These are phyloP conservation scores for Claviceps purpurea DNA, from an alignment of 2,329 filamentous ascomycete species.

Conservation along the genomic window DNA sequence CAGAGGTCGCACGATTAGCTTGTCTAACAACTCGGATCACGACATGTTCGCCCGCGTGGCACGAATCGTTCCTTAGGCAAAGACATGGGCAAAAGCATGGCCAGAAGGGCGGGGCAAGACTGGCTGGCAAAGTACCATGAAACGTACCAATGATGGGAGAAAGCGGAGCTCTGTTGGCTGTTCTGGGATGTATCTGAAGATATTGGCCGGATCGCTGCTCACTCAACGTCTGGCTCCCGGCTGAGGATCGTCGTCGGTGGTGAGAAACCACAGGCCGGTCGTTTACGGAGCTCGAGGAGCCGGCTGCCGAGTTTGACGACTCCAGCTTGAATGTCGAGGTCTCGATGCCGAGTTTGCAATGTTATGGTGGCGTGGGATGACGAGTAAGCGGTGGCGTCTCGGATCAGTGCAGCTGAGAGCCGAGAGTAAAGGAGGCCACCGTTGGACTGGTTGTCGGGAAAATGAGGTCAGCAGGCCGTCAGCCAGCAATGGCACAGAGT, in stretches of 20 bases:
- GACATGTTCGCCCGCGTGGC: slow-evolving; percentile 1
- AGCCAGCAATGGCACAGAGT: background rate
- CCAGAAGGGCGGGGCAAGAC: background rate
- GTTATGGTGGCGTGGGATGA: background rate
- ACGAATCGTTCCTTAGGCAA: background rate
- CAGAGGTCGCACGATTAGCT: slow-evolving; percentile 1
- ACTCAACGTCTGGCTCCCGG: slow-evolving; percentile 17
- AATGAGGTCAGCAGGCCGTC: background rate
- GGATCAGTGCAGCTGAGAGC: background rate
- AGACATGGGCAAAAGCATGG: background rate
- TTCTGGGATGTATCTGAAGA: slow-evolving; percentile 18
- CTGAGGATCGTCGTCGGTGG: slow-evolving; percentile 37
- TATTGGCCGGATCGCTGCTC: slow-evolving; percentile 18
- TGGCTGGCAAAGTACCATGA: background rate
- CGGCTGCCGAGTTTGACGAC: slow-evolving; percentile 32
- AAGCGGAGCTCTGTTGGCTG: slow-evolving; percentile 22
- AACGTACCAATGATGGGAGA: slow-evolving; percentile 45
- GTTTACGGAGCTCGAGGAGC: slow-evolving; percentile 41
- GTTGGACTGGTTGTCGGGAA: background rate
- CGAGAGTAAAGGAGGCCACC: background rate
- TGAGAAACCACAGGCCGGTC: slow-evolving; percentile 34
- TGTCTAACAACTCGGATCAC: slow-evolving; percentile 6
- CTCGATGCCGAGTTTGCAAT: slow-evolving; percentile 4
- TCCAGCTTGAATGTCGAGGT: slow-evolving; percentile 31
- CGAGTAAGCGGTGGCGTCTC: background rate